Evolutionary conservation across 2,329 filamentous ascomycete genomes (phyloP).

Genomic region (Beauveria bassiana): DNA sequence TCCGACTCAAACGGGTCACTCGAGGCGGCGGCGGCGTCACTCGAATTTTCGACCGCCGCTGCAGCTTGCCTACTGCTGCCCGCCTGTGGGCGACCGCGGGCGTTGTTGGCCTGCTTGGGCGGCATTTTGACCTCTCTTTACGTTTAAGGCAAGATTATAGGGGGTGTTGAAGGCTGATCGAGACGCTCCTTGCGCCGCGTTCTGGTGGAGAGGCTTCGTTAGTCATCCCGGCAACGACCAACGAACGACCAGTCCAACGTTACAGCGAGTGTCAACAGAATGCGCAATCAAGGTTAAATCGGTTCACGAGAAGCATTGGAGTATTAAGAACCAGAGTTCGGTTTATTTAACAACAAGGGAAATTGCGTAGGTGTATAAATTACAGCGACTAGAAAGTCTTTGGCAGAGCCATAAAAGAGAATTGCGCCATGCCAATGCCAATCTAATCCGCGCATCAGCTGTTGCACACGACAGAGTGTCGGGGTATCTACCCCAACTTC

Average conservation of each 20-base stretch:
- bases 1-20: conserved; percentile 29
- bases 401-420: conserved; percentile 35
- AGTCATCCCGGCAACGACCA: neutral
- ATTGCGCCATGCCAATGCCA: conserved; percentile 42
- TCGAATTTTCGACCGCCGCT: conserved; percentile 16
- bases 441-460: conserved; percentile 39
- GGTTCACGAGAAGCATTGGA: conserved; percentile 19
- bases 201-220: conserved; percentile 2
- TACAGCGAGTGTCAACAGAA: neutral
- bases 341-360: conserved; percentile 30
- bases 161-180: neutral
- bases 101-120: conserved; percentile 30
- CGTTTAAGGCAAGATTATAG: neutral
- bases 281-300: neutral
- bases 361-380: conserved; percentile 56
- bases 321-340: conserved; percentile 23
- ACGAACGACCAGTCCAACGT: neutral
- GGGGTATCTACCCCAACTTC: conserved; percentile 33
- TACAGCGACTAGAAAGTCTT: conserved; percentile 49
- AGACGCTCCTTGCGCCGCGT: neutral
- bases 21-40: conserved; percentile 17
- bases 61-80: conserved; percentile 18
- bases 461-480: conserved; percentile 30
- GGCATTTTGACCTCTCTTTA: conserved; percentile 28
- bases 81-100: conserved; percentile 29